phyloP scores from a whole-genome alignment of 2,329 filamentous ascomycete species.

The Fusarium pilosicola region DNA sequence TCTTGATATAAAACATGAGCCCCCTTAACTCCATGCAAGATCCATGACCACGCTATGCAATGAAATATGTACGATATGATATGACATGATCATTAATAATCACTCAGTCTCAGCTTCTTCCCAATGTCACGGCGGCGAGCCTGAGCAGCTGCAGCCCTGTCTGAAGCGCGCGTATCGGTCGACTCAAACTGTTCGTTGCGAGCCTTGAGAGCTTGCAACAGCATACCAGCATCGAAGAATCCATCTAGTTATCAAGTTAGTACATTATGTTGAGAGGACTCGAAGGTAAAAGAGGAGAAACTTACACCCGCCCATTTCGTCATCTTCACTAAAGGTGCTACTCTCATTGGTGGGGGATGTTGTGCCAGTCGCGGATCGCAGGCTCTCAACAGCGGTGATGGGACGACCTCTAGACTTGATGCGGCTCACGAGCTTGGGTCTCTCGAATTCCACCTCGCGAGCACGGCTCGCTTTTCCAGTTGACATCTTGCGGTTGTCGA shows the following conservation, averaged over 20 bases:
- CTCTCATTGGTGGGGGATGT: slow-evolving; percentile 76
- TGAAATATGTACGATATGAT: neutral
- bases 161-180: slow-evolving; percentile 63
- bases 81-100: slow-evolving; percentile 63
- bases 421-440: slow-evolving; percentile 55
- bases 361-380: slow-evolving; percentile 57
- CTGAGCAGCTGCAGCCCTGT: slow-evolving; percentile 69
- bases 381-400: slow-evolving; percentile 68
- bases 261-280: slow-evolving; percentile 1
- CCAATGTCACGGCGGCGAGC: slow-evolving; percentile 74
- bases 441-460: slow-evolving; percentile 60
- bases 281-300: slow-evolving; percentile 39
- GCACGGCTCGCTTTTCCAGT: slow-evolving; percentile 60
- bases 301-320: slow-evolving; percentile 93
- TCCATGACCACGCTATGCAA: slow-evolving; percentile 23
- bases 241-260: slow-evolving; percentile 72
- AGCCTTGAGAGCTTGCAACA: slow-evolving; percentile 85
- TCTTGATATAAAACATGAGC: slow-evolving; percentile 17
- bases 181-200: slow-evolving; percentile 65
- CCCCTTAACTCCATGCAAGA: slow-evolving; percentile 35
- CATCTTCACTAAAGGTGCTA: slow-evolving; percentile 79
- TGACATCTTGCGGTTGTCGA: slow-evolving; percentile 64
- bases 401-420: slow-evolving; percentile 78
- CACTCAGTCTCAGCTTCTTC: slow-evolving; percentile 76
- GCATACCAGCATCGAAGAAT: slow-evolving; percentile 97